Evolutionary conservation across 805 yeast species (phyloP).

Genomic region (Barnettozyma siamensis): DNA sequence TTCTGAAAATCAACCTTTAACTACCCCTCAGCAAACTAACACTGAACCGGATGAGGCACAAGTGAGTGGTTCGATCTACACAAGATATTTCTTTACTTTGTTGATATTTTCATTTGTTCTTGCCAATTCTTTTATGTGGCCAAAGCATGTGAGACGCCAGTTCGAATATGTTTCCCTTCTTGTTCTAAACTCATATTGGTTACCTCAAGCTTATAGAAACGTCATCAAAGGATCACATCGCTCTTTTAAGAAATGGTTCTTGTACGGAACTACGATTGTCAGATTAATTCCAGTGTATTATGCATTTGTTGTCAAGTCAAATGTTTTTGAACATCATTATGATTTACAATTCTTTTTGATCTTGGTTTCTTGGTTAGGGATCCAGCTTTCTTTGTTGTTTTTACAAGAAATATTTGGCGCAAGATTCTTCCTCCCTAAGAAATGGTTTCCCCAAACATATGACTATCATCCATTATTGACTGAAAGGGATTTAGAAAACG

Average conservation of each 20-base stretch:
- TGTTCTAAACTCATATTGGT: slow-evolving; percentile 67
- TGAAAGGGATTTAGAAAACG: slow-evolving; percentile 55
- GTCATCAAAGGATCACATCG: slow-evolving; percentile 61
- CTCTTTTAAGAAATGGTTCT: slow-evolving; percentile 68
- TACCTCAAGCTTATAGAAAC: slow-evolving; percentile 83
- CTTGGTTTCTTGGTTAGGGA: slow-evolving; percentile 47
- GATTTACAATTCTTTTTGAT: slow-evolving; percentile 46
- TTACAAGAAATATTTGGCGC: slow-evolving; percentile 71
- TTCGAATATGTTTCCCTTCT: slow-evolving; percentile 54
- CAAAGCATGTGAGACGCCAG: slow-evolving; percentile 42
- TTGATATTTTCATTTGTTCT: slow-evolving; percentile 53
- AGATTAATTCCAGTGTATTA: slow-evolving; percentile 64
- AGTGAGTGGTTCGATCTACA: slow-evolving; percentile 51
- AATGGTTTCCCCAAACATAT: slow-evolving; percentile 72
- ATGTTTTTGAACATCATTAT: slow-evolving; percentile 67
- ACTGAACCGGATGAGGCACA: slow-evolving; percentile 43
- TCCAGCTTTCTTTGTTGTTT: slow-evolving; percentile 54
- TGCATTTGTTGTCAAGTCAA: slow-evolving; percentile 43
- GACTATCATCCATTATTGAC: slow-evolving; percentile 71
- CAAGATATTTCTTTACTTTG: slow-evolving; percentile 48
- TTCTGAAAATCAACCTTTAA: slow-evolving; percentile 6
- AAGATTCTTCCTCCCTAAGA: slow-evolving; percentile 74
- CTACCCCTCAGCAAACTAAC: not conserved
- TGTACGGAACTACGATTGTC: slow-evolving; percentile 59
- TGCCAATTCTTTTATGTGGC: slow-evolving; percentile 58